Percentiles rank a stretch among this genome's conserved stretches.
Evolutionary conservation across 2,329 filamentous ascomycete species (phyloP).

Genomic region (Aspergillus sp.): DNA sequence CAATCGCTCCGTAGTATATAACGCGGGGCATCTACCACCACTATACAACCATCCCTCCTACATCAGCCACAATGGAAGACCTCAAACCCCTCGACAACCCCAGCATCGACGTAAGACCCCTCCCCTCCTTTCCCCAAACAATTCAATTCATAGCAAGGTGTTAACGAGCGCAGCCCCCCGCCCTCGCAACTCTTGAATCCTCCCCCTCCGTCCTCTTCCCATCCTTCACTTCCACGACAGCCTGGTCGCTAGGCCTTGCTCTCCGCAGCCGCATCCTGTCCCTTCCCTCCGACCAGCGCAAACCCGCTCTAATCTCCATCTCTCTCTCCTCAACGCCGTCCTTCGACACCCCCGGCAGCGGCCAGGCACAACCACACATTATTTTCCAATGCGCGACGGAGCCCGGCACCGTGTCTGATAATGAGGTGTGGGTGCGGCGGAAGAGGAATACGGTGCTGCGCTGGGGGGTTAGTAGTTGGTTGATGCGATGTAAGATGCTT

Average conservation of each 20-base stretch:
- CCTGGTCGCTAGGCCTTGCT: constrained; percentile 32
- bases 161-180: constrained; percentile 12
- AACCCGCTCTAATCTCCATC: constrained; percentile 37
- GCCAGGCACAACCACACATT: constrained; percentile 40
- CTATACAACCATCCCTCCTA: neutral
- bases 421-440: constrained; percentile 62
- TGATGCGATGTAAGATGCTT: constrained; percentile 59
- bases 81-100: neutral
- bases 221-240: constrained; percentile 33
- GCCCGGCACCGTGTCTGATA: constrained; percentile 62
- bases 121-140: neutral
- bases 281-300: constrained; percentile 25
- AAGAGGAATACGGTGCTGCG: constrained; percentile 67
- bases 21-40: too few relatives aligned
- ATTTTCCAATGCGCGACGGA: constrained; percentile 66
- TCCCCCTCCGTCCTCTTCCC: constrained; percentile 25
- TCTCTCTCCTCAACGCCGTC: constrained; percentile 10
- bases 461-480: constrained; percentile 65
- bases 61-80: neutral
- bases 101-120: neutral
- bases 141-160: neutral
- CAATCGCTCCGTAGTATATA: too few relatives aligned
- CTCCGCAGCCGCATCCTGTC: constrained; percentile 33
- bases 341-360: constrained; percentile 14
- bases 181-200: constrained; percentile 25